Evolutionary conservation across 116 monocot genomes (phyloP).

Genomic region (Phalaenopsis hybrid): DNA sequence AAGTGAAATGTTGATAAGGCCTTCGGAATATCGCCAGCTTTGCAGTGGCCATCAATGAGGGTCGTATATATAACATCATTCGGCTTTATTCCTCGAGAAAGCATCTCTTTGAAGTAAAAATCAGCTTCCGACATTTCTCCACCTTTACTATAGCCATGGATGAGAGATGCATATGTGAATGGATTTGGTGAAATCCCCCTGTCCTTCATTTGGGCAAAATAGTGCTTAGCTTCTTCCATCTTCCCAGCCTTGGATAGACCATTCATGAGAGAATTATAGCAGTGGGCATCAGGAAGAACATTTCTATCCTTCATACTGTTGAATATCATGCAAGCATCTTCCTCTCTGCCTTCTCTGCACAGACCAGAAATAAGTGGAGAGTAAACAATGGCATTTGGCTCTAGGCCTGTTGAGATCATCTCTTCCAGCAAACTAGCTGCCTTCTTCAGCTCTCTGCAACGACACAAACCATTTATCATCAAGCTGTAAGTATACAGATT

Average conservation of each 20-base stretch:
- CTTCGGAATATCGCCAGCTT: constrained; percentile 33
- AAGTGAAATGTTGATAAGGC: constrained; percentile 37
- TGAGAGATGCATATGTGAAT: constrained; percentile 64
- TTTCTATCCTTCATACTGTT: constrained; percentile 44
- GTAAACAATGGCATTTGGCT: constrained; percentile 49
- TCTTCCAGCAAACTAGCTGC: constrained; percentile 41
- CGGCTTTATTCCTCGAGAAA: constrained; percentile 44
- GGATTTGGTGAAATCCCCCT: constrained; percentile 49
- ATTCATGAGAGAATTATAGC: constrained; percentile 68
- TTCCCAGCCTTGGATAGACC: constrained; percentile 56
- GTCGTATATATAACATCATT: constrained; percentile 56
- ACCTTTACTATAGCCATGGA: constrained; percentile 45
- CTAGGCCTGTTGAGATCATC: constrained; percentile 39
- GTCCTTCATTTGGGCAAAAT: constrained; percentile 39
- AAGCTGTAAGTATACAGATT: constrained; percentile 50
- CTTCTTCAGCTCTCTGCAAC: constrained; percentile 16
- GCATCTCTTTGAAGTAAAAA: constrained; percentile 51
- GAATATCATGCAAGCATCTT: constrained; percentile 44
- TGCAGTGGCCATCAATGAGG: constrained; percentile 64
- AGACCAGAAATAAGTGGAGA: constrained; percentile 42
- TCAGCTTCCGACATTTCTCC: constrained; percentile 62
- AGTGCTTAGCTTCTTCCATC: constrained; percentile 52
- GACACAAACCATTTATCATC: constrained; percentile 49
- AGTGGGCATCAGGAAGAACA: constrained; percentile 54
- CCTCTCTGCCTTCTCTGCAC: constrained; percentile 42